Conservation (phyloP, 2,329 filamentous ascomycete species). For the Colletotrichum coccodes region DNA sequence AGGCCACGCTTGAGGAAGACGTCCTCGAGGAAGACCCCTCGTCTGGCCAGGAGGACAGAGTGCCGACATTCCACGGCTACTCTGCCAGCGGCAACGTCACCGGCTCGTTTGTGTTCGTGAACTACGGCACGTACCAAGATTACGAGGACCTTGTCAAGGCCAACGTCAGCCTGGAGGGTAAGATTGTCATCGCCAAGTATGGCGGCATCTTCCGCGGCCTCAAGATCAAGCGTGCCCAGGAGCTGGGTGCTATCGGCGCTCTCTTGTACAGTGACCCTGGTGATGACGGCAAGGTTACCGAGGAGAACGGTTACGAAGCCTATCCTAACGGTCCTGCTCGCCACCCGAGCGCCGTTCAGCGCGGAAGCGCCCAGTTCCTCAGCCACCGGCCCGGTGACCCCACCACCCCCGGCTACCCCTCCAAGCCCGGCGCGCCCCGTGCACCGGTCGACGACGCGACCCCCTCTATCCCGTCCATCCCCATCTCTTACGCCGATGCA, state of each 20-base stretch:
- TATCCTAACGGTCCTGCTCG: constrained; percentile 91
- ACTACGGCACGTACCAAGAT: constrained; percentile 88
- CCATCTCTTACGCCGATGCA: constrained; percentile 89
- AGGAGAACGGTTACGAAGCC: constrained; percentile 79
- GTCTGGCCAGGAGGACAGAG: constrained; percentile 73
- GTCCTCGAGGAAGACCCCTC: constrained; percentile 86
- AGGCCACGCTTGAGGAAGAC: constrained; percentile 86
- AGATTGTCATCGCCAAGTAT: constrained; percentile 89
- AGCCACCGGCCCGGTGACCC: constrained; percentile 79
- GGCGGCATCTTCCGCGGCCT: constrained; percentile 88
- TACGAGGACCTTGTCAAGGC: constrained; percentile 83
- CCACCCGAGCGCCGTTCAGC: constrained; percentile 88
- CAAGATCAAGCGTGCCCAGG: constrained; percentile 92
- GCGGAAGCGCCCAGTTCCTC: constrained; percentile 86
- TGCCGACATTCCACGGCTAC: constrained; percentile 96
- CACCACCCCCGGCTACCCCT: constrained; percentile 91
- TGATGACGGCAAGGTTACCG: constrained; percentile 84
- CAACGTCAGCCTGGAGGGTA: constrained; percentile 81
- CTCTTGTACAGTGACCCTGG: constrained; percentile 90
- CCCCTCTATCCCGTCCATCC: constrained; percentile 88
- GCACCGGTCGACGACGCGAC: constrained; percentile 75
- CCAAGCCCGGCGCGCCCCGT: constrained; percentile 87
- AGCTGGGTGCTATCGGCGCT: constrained; percentile 87
- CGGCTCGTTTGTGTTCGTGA: constrained; percentile 86
- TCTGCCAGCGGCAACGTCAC: constrained; percentile 94